Base-by-base conservation (phyloP, 139 green algal genomes). In the Raphidocelis subcapitata region DNA sequence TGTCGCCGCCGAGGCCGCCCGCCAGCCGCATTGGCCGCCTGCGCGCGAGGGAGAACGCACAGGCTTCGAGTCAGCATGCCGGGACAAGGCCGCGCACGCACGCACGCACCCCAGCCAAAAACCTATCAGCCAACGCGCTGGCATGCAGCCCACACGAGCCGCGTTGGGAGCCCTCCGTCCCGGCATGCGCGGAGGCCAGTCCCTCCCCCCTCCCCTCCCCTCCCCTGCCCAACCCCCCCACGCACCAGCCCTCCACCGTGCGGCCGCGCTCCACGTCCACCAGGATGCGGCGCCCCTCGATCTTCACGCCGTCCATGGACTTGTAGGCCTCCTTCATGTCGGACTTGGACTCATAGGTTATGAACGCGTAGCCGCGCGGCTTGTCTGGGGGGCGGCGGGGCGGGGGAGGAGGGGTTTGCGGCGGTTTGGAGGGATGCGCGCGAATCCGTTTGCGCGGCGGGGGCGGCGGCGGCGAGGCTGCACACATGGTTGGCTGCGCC, bases 261-360 rank as follows among this genome's bases (percentile, higher is more conserved):
- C 92, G 84, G 10, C 92, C 92, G 0, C 92, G 86, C 82, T 97
- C 92, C 36, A 97, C 92, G 60, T 97, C 92, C 47, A 97, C 92
- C 8, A 94, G 57, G 24, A 92, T 73, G 14, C 92, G 76, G 51
- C 85, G 77, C 10, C 87, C 87, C 77, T 97, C 92, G 23, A 97
- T 80, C 77, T 93, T 93, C 28, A 75, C 81, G 12, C 92, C 91
- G 56, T 97, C 92, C 0, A 81, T 84, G 35, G 69, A 63, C 82
- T 97, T 97, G 85, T 96, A 97, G 0, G 92, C 92, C 71, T 90
- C 81, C 84, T 97, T 97, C 91, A 97, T 95, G 85, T 97, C 92
- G 37, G 84, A 85, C 83, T 95, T 95, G 78, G 94, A 84, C 81
- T 97, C 92, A 72, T 82, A 97, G 85, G 97, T 92, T 8, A 97